Conservation (phyloP, 371 early-diverging fungal genomes). For the Quaeritorhiza haematococci region DNA sequence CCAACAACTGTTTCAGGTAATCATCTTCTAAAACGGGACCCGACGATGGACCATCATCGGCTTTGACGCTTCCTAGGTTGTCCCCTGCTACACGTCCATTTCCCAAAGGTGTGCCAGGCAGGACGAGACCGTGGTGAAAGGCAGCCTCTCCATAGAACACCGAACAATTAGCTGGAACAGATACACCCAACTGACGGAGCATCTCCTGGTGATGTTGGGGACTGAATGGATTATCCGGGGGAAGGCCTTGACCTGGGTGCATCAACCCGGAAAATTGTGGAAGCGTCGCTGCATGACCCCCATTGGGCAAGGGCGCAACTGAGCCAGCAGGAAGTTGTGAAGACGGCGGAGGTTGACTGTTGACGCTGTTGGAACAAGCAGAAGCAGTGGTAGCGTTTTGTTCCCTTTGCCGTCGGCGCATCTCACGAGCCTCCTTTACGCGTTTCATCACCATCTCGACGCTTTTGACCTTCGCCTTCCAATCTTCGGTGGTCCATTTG, state of each 20-base stretch:
- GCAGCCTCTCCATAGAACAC: not conserved
- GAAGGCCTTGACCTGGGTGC: not conserved
- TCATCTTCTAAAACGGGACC: constrained; percentile 10
- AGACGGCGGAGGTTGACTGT: not conserved
- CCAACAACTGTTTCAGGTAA: constrained; percentile 21
- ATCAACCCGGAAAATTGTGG: not conserved
- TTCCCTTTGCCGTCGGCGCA: constrained; percentile 10
- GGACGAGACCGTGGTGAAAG: not conserved
- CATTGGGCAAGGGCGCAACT: not conserved
- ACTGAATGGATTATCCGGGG: not conserved
- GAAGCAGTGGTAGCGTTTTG: not conserved
- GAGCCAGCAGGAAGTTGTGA: not conserved
- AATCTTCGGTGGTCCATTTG: constrained; percentile 19
- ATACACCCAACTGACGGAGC: not conserved
- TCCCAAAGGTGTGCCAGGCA: not conserved
- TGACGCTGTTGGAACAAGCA: too few relatives aligned
- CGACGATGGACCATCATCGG: constrained; percentile 5
- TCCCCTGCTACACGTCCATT: not conserved
- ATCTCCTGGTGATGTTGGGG: not conserved
- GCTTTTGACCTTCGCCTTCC: constrained; percentile 21
- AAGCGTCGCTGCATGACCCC: not conserved
- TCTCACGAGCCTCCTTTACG: constrained; percentile 17
- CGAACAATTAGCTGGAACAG: not conserved
- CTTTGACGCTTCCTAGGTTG: not conserved
- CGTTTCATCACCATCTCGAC: constrained; percentile 26